Base-by-base conservation (phyloP, 1,284 basidiomycete species). In the Xerocomus cyaneibrunnescens region DNA sequence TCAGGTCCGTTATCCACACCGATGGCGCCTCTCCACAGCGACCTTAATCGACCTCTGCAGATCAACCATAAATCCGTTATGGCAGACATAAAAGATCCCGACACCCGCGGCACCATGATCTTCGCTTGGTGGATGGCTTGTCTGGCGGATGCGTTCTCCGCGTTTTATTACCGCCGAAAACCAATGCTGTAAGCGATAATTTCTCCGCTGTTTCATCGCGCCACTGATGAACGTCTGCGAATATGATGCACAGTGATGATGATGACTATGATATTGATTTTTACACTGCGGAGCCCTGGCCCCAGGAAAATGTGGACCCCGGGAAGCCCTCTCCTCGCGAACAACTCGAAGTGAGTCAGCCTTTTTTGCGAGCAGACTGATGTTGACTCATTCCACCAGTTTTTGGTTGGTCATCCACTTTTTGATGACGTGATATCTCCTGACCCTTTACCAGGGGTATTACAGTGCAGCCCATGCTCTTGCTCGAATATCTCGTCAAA, bases 111-210 rank as follows among this genome's bases (percentile, higher is more conserved):
- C 21, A 89, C 85, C 3, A 87, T 91, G 84, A 85, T 89, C 39
- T 92, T 90, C 65, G 85, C 91, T 2, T 95, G 92, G 90, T 86
- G 84, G 82, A 75, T 82, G 68, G 79, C 81, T 16, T 81, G 78
- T 62, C 62, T 85, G 28, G 72, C 75, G 4, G 86, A 88, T 54
- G 79, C 81, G 1, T 81, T 79, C 58, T 74, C 77, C 32, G 73
- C 82, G 2, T 76, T 79, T 35, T 85, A 83, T 66, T 82, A 83
- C 66, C 76, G 83, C 34, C 72, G 81, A 32, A 81, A 82, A 65
- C 83, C 83, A 4, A 67, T 75, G 59, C 67, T 85, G 85, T 91
- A 52, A 78, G 89, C 68, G 68, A 74, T 45, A 72, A 64, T 49
- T 75, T 76, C 51, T 51, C 34, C 8, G 34, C 38, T 28, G 3